phyloP scores from a whole-genome alignment of 2,329 filamentous ascomycete genomes.

The Septoria linicola region DNA sequence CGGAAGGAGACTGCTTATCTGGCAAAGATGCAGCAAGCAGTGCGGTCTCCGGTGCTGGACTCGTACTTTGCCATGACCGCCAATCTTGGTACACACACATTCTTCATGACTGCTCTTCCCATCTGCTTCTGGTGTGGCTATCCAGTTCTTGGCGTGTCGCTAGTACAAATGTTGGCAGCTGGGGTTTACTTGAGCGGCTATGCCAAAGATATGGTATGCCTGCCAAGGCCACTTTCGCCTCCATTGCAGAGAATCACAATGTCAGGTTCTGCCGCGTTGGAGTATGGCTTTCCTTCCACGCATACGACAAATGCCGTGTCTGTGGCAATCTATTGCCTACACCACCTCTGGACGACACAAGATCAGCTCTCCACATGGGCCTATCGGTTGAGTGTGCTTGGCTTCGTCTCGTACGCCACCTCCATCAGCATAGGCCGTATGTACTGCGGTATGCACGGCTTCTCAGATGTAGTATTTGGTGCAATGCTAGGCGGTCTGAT shows the following conservation, averaged over 20 bases:
- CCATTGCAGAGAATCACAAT: slow-evolving; percentile 93
- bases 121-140: slow-evolving; percentile 97
- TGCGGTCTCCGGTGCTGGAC: slow-evolving; percentile 82
- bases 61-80: slow-evolving; percentile 96
- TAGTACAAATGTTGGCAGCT: slow-evolving; percentile 62
- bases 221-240: slow-evolving; percentile 87
- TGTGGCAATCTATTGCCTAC: slow-evolving; percentile 79
- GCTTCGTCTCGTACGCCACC: slow-evolving; percentile 79
- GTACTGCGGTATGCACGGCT: slow-evolving; percentile 99
- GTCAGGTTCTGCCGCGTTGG: slow-evolving; percentile 90
- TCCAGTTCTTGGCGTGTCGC: slow-evolving; percentile 75
- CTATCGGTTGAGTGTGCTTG: slow-evolving; percentile 42
- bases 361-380: slow-evolving; percentile 55
- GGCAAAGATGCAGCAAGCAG: slow-evolving; percentile 74
- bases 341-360: slow-evolving; percentile 66
- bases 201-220: slow-evolving; percentile 88
- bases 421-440: slow-evolving; percentile 89
- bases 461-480: slow-evolving; percentile 83
- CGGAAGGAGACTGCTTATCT: slow-evolving; percentile 95
- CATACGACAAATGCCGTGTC: slow-evolving; percentile 97
- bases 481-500: slow-evolving; percentile 70
- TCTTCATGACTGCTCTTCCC: slow-evolving; percentile 94
- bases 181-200: slow-evolving; percentile 75
- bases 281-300: slow-evolving; percentile 96
- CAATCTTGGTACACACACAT: slow-evolving; percentile 95